These are phyloP conservation scores for Echites panduratus DNA, from an alignment of 257 asterid genomes.

Conservation along the genomic window DNA sequence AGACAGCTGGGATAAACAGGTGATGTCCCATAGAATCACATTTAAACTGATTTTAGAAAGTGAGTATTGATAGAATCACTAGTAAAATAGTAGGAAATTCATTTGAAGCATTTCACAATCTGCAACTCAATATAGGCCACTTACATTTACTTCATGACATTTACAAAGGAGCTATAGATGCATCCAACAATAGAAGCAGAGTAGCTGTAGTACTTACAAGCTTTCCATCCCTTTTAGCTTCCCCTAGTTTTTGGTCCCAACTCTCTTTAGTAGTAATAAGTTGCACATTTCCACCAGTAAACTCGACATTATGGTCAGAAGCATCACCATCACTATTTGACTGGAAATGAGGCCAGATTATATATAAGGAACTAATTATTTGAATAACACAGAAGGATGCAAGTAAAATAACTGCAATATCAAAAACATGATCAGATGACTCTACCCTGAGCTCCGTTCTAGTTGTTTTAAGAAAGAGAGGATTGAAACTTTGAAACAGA, in stretches of 20 bases:
- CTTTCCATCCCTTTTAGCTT: slow-evolving; percentile 60
- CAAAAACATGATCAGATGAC: not conserved
- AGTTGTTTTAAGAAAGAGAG: not conserved
- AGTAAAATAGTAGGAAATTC: not conserved
- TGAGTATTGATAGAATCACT: not conserved
- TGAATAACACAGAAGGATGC: not conserved
- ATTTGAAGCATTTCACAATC: not conserved
- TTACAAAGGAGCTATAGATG: not conserved
- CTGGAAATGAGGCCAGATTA: slow-evolving; percentile 26
- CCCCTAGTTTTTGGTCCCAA: slow-evolving; percentile 78
- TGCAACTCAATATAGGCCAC: not conserved
- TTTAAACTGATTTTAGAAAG: not conserved
- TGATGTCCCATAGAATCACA: not conserved
- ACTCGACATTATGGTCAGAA: slow-evolving; percentile 46
- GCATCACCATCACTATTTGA: slow-evolving; percentile 36
- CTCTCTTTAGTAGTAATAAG: slow-evolving; percentile 65
- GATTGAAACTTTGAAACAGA: not conserved
- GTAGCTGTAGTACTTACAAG: slow-evolving; percentile 37
- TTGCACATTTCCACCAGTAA: slow-evolving; percentile 84
- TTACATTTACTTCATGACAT: not conserved
- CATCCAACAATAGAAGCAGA: not conserved
- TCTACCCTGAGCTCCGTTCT: not conserved
- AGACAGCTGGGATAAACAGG: not conserved
- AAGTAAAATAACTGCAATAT: not conserved
- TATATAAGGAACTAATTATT: slow-evolving; percentile 1